These are phyloP conservation scores for Candida tetrigidarum DNA, from an alignment of 1,139 yeast species.

Conservation along the genomic window DNA sequence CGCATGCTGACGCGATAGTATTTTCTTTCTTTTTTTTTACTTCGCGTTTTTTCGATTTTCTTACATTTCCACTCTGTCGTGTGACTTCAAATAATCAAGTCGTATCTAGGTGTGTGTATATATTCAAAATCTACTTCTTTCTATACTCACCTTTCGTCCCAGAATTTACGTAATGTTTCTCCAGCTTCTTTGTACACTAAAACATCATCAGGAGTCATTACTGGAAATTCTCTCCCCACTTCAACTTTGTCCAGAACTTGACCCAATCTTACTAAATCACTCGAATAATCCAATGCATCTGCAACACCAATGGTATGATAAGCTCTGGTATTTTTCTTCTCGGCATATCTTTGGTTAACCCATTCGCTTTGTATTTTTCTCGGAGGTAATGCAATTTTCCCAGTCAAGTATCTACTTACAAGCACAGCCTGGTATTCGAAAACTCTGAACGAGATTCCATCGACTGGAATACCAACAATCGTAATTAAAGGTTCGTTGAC, in stretches of 20 bases:
- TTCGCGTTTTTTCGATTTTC: no score
- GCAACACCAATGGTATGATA: constrained; percentile 44
- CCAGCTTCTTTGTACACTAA: constrained; percentile 24
- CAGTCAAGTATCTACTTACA: constrained; percentile 37
- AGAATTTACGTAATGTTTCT: constrained; percentile 21
- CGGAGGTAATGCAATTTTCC: constrained; percentile 34
- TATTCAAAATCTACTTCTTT: not conserved
- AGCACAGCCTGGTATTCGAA: constrained; percentile 48
- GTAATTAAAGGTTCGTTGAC: constrained; percentile 39
- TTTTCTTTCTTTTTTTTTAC: no score
- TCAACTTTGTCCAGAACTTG: constrained; percentile 21
- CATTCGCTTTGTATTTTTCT: constrained; percentile 33
- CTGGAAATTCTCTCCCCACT: constrained; percentile 40
- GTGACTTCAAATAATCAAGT: not conserved
- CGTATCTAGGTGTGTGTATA: not conserved
- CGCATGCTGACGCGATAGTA: no score
- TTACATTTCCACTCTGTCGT: not conserved
- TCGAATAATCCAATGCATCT: constrained; percentile 27
- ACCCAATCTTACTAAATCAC: constrained; percentile 31
- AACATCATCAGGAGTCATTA: constrained; percentile 29
- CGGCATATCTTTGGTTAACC: constrained; percentile 29
- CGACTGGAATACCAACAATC: constrained; percentile 47
- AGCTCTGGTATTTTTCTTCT: constrained; percentile 36
- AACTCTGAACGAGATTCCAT: constrained; percentile 42
- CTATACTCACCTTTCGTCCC: constrained; percentile 16